Evolutionary conservation across 768 basidiomycete species (phyloP).

Genomic region (Russula dissimulans): DNA sequence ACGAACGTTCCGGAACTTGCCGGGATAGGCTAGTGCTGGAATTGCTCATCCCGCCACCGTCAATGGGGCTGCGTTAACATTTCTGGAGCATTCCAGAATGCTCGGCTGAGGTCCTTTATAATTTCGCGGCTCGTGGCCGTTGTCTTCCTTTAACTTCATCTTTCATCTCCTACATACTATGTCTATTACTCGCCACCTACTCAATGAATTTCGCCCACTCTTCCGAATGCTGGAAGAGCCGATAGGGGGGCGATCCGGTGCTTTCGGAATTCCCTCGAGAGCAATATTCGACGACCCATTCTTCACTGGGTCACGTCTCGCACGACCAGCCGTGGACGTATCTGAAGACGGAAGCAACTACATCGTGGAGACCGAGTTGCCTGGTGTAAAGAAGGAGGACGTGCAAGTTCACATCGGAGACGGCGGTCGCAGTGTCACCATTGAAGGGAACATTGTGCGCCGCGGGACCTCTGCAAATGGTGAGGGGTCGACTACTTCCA

Average conservation of each 20-base stretch:
- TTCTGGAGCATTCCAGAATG: background rate
- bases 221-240: slow-evolving; percentile 74
- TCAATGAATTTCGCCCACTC: slow-evolving; percentile 65
- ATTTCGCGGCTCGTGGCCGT: background rate
- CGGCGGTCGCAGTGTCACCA: slow-evolving; percentile 59
- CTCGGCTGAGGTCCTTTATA: background rate
- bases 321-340: slow-evolving; percentile 56
- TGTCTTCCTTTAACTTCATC: background rate
- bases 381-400: slow-evolving; percentile 72
- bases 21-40: background rate
- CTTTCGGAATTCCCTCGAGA: slow-evolving; percentile 27
- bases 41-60: no score
- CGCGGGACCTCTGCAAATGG: background rate
- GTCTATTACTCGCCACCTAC: slow-evolving; percentile 56
- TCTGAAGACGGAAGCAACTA: slow-evolving; percentile 57
- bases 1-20: slow-evolving; percentile 2
- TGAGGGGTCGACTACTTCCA: background rate
- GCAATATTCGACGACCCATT: slow-evolving; percentile 45
- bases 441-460: slow-evolving; percentile 48
- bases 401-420: slow-evolving; percentile 63
- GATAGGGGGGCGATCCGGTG: slow-evolving; percentile 31
- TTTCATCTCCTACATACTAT: slow-evolving; percentile 28
- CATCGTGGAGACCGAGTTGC: slow-evolving; percentile 67
- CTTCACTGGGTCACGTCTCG: slow-evolving; percentile 26
- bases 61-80: no score